These are phyloP conservation scores for Cucurbita maxima DNA, from an alignment of 306 rosid genomes.

Conservation along the genomic window DNA sequence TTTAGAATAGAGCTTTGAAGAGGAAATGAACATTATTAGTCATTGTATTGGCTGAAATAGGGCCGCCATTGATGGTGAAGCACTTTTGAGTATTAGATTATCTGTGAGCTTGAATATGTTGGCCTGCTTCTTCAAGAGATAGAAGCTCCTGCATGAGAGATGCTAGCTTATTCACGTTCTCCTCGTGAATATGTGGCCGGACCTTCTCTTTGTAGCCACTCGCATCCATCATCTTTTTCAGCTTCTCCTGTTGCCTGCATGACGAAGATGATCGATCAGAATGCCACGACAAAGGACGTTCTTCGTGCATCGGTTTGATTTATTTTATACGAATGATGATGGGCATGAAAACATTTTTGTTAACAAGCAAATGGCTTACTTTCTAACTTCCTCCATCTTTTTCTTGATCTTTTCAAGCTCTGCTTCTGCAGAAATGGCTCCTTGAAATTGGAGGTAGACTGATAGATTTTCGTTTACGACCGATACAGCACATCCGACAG, in stretches of 20 bases:
- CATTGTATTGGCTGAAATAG: neutral
- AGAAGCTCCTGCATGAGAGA: constrained; percentile 49
- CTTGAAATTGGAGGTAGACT: constrained; percentile 30
- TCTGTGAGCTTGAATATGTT: constrained; percentile 23
- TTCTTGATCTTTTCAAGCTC: constrained; percentile 32
- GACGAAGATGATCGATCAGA: neutral
- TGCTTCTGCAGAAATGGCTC: constrained; percentile 28
- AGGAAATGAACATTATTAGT: neutral
- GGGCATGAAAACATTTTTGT: neutral
- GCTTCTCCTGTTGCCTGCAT: constrained; percentile 46
- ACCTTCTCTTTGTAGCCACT: constrained; percentile 76
- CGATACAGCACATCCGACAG: constrained; percentile 26
- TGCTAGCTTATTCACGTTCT: constrained; percentile 42
- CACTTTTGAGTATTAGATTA: neutral
- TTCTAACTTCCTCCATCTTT: constrained; percentile 27
- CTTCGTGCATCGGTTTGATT: neutral
- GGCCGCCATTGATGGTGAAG: neutral
- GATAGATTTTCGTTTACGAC: constrained; percentile 29
- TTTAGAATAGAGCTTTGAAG: neutral
- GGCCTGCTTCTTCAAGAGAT: constrained; percentile 52
- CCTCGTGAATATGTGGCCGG: constrained; percentile 30
- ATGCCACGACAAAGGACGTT: neutral
- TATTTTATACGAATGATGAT: neutral
- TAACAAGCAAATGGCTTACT: constrained; percentile 12
- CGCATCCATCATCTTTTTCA: constrained; percentile 38